Base-by-base conservation (phyloP, 1,284 basidiomycete genomes). In the Ganoderma lucidum region DNA sequence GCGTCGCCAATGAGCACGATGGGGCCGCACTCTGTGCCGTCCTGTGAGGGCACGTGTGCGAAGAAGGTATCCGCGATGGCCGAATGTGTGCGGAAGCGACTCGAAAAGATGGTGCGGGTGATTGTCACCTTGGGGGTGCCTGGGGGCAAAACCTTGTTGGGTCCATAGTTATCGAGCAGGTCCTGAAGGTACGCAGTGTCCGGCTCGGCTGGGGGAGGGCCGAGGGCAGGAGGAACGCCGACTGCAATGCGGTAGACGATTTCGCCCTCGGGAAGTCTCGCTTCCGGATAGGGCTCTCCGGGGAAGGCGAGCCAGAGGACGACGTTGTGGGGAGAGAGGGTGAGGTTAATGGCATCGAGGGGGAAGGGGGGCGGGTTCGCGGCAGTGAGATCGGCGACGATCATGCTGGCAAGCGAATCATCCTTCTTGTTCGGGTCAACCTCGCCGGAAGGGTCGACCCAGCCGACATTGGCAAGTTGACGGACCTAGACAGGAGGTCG, bases 1-100 rank as follows among this genome's bases (percentile, higher is more conserved):
- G 85, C 83, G 67, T 85, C 85, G 0, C 84, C 85, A 1, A 84
- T 56, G 37, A 85, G 78, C 3, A 71, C 17, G 23, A 78, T 62
- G 9, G 68, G 70, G 1, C 75, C 76, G 53, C 76, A 72, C 28
- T 19, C 44, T 3, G 45, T 48, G 23, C 23, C 42, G 35, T 35
- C 60, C 9, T 30, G 8, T 56, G 32, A 45, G 5, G 71, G 65
- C 28, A 82, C 70, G 62, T 79, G 77, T 10, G 73, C 72, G 68
- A 81, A 81, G 35, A 68, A 75, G 0, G 66, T 78, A 41, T 82
- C 79, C 2, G 82, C 81, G 64, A 84, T 73, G 6, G 81, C 79
- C 2, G 78, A 80, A 63, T 77, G 80, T 28, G 79, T 82, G 56
- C 80, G 78, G 80, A 83, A 85, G 23, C 84, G 79, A 9, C 81